Base-by-base conservation (phyloP, 2,329 filamentous ascomycete genomes). In the Pseudogymnoascus sp. region DNA sequence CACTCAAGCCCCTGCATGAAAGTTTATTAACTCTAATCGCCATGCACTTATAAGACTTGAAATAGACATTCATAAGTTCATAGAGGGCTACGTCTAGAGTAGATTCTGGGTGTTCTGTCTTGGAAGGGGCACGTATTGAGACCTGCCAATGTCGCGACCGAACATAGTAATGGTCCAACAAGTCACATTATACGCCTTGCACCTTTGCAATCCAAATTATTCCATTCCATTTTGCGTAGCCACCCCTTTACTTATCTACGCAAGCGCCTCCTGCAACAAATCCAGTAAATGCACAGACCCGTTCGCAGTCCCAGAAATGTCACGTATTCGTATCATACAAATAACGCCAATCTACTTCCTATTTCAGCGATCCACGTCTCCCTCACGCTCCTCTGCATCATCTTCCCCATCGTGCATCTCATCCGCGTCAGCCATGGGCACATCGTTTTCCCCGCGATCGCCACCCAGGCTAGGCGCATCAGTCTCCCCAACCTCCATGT, bases 331-430 rank as follows among this genome's bases (percentile, higher is more conserved):
- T 55, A 55, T 55, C 15, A 55, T 55, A 55, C 48, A 55, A 55
- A 55, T 21, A 55, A 55, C 48, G 48, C 48, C 48, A n/a, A 33
- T 33, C 29, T 55, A 55, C 48, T 33, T 55, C 48, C 48, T 21
- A 55, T 33, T 55, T 59, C 58, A 59, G 8, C 58, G 58, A 39
- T 59, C 58, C 33, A 59, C 58, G n/a, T 59, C 37, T 10, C 58
- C 58, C 25, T 59, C 58, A 5, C 27, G 13, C 5, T 59, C 58
- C 58, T 59, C 58, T 12, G 58, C 58, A 59, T 59, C 33, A 59
- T 59, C 58, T 37, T 37, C 18, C 33, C 55, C 58, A 39, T 37
- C 58, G n/a, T 59, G 58, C 58, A 59, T 59, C 58, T 40, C 37
- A 59, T 59, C 58, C 33, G 58, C 58, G 13, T 59, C 58, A 4